Evolutionary conservation across 140 eudicot genomes (phyloP), one percentile per base, ranked within the genome.

Genomic region (Senecio squalidus): DNA sequence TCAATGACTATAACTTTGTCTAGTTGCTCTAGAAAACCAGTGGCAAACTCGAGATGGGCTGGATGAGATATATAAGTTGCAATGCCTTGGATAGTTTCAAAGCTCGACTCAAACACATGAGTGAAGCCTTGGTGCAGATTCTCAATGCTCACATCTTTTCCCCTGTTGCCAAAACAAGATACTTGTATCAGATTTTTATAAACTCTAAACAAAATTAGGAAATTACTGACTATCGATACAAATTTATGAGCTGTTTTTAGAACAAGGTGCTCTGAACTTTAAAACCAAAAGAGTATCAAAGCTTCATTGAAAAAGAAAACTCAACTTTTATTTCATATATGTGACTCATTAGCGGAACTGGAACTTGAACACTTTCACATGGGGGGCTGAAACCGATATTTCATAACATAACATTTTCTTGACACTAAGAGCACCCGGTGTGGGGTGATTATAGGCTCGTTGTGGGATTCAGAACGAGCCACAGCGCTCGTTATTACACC

Each of bases 61-160:
- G 95, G 95, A 55, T 84, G 97, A 72, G 78, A 46, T 25, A 84
- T 4, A 45, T 89, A 89, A 39, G 80, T 78, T 18, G 92, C 92
- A 47, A 84, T 67, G 22, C 85, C 95, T 82, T 89, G 72, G 13
- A 74, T 64, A 64, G 92, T 79, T 22, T 84, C 92, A 44, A 89
- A 89, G 48, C 82, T 74, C 20, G 95, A 89, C 73, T 89, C 95
- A n/a, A 89, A 84, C 6, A 89, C 71, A 36, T 82, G 95, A 71
- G 92, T 89, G 68, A 77, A 89, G 27, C 97, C 97, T 73, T 89
- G 92, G 55, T 89, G 85, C 66, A 82, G 9, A 72, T 84, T 84
- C 64, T 89, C 97, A 31, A 64, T 25, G 76, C 97, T 89, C 74
- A 84, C 88, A 75, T 89, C 92, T 39, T 60, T 79, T 46, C 97